Evolutionary conservation across 306 rosid genomes (phyloP), one percentile per base, ranked within the genome.

Genomic region (Pterocarpus macrocarpus): DNA sequence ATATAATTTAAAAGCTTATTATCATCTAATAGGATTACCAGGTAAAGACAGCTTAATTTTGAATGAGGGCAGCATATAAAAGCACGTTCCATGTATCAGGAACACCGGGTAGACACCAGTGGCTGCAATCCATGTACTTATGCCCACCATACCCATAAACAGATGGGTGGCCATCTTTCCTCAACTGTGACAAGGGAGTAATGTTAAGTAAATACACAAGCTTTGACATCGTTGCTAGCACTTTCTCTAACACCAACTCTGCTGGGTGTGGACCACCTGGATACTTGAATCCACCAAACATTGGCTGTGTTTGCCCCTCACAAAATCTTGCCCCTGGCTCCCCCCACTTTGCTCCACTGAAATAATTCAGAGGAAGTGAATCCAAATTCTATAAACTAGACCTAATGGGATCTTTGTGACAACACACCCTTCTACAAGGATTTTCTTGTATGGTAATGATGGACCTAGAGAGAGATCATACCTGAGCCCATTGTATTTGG

Each of bases 101-200:
- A 75, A 94, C 88, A 32, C 98, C 97, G 5, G 97, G 83, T 5
- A 90, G 86, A 61, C 98, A 91, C 98, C 98, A 94, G 6, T 94
- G 98, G 81, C 88, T 90, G 71, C 98, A 92, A 81, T 94, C 98
- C 85, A 77, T 76, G 86, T 16, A 83, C 3, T 30, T 63, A 73
- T 76, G 90, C 38, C 91, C 90, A 1, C 91, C 92, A 45, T 62
- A 57, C 70, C 98, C 95, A 35, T 85, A 92, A 4, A 86, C 69
- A 4, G 97, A 94, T 1, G 97, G 97, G 75, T 94, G 98, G 0
- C 87, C 97, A 80, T 91, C 98, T 83, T 87, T 90, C 38, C 98
- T 82, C 9, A 88, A 80, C 52, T 87, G 92, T 34, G 98, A 92
- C 4, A 94, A 80, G 0, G 77, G 49, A 2, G 94, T 89, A 7